A percentile compares a stretch with the other conserved stretches of the same genome.
Evolutionary conservation across 2,329 filamentous ascomycete genomes (phyloP).

Genomic region (Cladophialophora yegresii): DNA sequence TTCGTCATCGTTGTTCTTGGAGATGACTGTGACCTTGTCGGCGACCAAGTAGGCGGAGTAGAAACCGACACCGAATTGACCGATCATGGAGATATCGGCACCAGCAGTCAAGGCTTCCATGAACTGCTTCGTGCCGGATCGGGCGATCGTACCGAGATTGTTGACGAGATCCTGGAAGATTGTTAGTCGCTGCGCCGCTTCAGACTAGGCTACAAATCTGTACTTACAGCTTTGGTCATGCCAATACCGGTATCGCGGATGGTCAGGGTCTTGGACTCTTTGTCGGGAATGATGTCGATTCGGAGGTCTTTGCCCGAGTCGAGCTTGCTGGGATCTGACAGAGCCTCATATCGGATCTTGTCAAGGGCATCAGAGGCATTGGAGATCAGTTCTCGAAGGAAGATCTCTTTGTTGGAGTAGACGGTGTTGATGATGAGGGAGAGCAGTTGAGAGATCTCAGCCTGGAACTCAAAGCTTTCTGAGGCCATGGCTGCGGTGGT

Average conservation of each 20-base stretch:
- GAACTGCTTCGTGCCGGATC: constrained; percentile 99
- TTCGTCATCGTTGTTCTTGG: constrained; percentile 99
- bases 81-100: constrained; percentile 99
- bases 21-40: constrained; percentile 91
- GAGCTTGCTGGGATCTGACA: constrained; percentile 96
- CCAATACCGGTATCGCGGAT: constrained; percentile 98
- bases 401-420: constrained; percentile 99
- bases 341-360: constrained; percentile 99
- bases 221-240: constrained; percentile 98
- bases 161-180: constrained; percentile 83
- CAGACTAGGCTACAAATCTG: background rate
- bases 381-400: constrained; percentile 96
- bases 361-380: constrained; percentile 98
- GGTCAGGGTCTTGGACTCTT: constrained; percentile 95
- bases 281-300: constrained; percentile 98
- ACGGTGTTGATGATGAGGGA: constrained; percentile 99
- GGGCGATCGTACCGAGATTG: constrained; percentile 99
- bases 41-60: constrained; percentile 99
- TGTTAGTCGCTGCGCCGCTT: constrained; percentile 44
- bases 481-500: constrained; percentile 67
- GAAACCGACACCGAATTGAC: constrained; percentile 99
- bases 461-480: constrained; percentile 99
- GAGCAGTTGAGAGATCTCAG: constrained; percentile 99
- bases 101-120: constrained; percentile 99
- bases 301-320: constrained; percentile 97